phyloP scores from a whole-genome alignment of 1,139 yeast genomes.

The Candida mesenterica region DNA sequence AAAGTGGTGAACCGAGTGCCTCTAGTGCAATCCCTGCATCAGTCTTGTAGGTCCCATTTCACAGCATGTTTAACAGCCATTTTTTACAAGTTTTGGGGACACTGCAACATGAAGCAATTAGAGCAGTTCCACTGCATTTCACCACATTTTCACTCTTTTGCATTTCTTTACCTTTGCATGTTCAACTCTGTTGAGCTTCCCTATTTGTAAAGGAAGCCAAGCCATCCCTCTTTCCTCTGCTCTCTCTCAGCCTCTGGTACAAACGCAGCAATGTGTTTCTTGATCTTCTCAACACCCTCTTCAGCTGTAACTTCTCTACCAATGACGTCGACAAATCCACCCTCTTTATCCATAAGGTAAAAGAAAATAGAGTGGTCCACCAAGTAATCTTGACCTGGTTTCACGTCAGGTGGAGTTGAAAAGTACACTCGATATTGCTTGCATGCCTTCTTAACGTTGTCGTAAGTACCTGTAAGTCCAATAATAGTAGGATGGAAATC shows the following conservation, averaged over 20 bases:
- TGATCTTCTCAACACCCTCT: conserved; percentile 77
- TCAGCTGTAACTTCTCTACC: conserved; percentile 86
- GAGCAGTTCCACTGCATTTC: too few relatives aligned
- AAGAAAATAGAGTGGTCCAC: conserved; percentile 97
- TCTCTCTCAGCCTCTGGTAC: conserved; percentile 66
- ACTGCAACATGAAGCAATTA: too few relatives aligned
- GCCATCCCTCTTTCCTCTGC: conserved; percentile 53
- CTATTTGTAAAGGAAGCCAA: conserved; percentile 52
- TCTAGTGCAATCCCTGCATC: too few relatives aligned
- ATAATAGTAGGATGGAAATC: conserved; percentile 88
- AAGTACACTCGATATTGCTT: conserved; percentile 89
- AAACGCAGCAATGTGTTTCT: conserved; percentile 74
- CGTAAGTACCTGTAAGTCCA: conserved; percentile 90
- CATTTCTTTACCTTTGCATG: not conserved
- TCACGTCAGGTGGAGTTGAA: conserved; percentile 89
- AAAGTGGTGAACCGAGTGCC: too few relatives aligned
- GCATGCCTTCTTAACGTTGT: conserved; percentile 78
- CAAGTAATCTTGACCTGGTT: conserved; percentile 93
- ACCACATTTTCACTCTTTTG: not conserved
- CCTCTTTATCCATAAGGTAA: conserved; percentile 96
- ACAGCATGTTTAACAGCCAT: too few relatives aligned
- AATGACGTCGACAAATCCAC: conserved; percentile 87
- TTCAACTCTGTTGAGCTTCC: too few relatives aligned
- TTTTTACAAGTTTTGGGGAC: too few relatives aligned
- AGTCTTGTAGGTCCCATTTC: too few relatives aligned